Conservation (phyloP, 768 basidiomycete species). For the Lactifluus volemus region DNA sequence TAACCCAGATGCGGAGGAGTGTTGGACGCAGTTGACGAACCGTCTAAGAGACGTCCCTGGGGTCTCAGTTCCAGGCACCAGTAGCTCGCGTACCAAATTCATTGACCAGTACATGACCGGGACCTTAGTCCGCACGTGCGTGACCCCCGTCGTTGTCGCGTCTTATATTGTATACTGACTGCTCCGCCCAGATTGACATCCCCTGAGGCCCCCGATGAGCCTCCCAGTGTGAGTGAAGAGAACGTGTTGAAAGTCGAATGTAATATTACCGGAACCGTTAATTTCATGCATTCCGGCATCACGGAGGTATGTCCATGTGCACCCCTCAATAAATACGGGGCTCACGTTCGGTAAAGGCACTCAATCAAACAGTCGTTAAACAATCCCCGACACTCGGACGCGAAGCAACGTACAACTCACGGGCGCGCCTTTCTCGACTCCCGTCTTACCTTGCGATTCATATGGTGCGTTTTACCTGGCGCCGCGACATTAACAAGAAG, state of each 20-base stretch:
- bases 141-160: background rate
- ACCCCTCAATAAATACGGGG: background rate
- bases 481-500: conserved; percentile 82
- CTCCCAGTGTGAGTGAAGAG: conserved; percentile 52
- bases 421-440: conserved; percentile 72
- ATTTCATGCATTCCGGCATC: conserved; percentile 84
- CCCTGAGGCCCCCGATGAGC: conserved; percentile 77
- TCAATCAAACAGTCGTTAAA: conserved; percentile 86
- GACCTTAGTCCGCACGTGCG: conserved; percentile 63
- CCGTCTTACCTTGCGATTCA: conserved; percentile 84
- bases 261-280: conserved; percentile 80
- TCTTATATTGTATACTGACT: background rate
- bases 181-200: conserved; percentile 52
- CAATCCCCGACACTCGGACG: conserved; percentile 70
- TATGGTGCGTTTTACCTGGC: conserved; percentile 96
- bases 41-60: conserved; percentile 64
- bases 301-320: conserved; percentile 37
- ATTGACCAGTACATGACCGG: conserved; percentile 79
- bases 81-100: conserved; percentile 36
- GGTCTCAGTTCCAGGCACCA: conserved; percentile 22
- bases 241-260: conserved; percentile 85
- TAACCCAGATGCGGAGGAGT: conserved; percentile 73
- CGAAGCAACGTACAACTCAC: conserved; percentile 73
- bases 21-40: conserved; percentile 68
- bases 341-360: conserved; percentile 40